Base-by-base conservation (phyloP, 1,284 basidiomycete genomes). In the Malassezia sympodialis region DNA sequence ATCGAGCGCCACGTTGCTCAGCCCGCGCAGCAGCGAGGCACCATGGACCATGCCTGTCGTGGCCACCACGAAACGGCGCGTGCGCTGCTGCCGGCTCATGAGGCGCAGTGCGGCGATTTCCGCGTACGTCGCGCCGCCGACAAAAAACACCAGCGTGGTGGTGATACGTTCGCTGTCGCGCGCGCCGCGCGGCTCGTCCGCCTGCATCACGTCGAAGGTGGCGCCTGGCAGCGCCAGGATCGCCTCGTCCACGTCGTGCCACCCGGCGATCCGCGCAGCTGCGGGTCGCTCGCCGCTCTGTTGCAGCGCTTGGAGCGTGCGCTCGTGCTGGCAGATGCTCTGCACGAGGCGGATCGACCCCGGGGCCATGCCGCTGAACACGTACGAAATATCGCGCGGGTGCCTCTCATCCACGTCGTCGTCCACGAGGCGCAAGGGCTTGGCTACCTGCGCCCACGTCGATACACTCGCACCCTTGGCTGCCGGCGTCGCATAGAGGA, bases 61-160 rank as follows among this genome's bases (percentile, higher is more conserved):
- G 3, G 67, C 67, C 3, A 65, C 52, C 26, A 73, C 49, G 30
- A 67, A 73, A 2, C 70, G 35, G 12, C 70, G 51, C 28, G 64
- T 65, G 8, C 59, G 56, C 15, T 66, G 69, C 46, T 69, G 64
- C 65, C 83, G 80, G 57, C 82, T 81, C 75, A 93, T 86, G 85
- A 89, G 94, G 68, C 94, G 80, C 63, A 99, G 75, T 8, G 93
- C 91, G 19, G 91, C 85, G 51, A 98, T 87, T 78, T 98, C 94
- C 7, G 93, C 91, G 68, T 88, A 94, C 6, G 94, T 98, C 73
- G 91, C 91, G 3, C 94, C 94, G 31, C 94, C 94, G n/a, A 98
- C 78, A 82, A 96, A 96, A 77, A 96, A 96, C 10, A 99, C 87
- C 21, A 94, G 82, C 1, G 90, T 96, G 3, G 86, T 94, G 3